Evolutionary conservation across 1,284 basidiomycete genomes (phyloP).

Genomic region (Irpex sp.): DNA sequence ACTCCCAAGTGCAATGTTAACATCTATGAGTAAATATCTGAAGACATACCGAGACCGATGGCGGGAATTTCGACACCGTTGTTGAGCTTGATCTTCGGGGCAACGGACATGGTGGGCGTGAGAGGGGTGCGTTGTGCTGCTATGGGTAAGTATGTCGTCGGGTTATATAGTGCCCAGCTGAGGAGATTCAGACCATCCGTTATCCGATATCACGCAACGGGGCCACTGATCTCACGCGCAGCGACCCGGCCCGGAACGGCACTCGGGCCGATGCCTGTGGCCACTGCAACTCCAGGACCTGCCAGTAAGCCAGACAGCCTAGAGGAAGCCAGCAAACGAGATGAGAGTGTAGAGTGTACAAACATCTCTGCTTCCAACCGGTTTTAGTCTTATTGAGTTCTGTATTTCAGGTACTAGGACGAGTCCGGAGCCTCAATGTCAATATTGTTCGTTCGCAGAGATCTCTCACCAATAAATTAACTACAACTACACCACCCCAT

Average conservation of each 20-base stretch:
- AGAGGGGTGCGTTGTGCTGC: not conserved
- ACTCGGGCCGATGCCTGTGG: not conserved
- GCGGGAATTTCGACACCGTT: constrained; percentile 65
- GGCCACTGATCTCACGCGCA: no score
- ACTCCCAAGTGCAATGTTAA: no score
- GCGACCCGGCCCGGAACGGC: not conserved
- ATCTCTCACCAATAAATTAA: not conserved
- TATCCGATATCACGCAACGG: not conserved
- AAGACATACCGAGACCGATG: constrained; percentile 61
- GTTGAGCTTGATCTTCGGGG: constrained; percentile 63
- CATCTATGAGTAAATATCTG: no score
- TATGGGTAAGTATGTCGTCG: not conserved
- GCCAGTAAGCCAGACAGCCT: no score
- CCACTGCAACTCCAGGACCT: not conserved
- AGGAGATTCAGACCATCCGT: not conserved
- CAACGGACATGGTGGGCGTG: not conserved
- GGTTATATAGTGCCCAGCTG: no score
- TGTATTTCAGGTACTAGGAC: no score
- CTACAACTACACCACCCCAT: no score
- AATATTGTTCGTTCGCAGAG: not conserved
- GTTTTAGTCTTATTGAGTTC: no score
- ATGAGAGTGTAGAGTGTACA: no score
- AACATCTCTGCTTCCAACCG: no score
- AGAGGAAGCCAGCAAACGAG: no score
- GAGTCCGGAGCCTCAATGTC: not conserved